Conservation (phyloP, 108 stramenopile species). For the Discostella stelligeroides region DNA sequence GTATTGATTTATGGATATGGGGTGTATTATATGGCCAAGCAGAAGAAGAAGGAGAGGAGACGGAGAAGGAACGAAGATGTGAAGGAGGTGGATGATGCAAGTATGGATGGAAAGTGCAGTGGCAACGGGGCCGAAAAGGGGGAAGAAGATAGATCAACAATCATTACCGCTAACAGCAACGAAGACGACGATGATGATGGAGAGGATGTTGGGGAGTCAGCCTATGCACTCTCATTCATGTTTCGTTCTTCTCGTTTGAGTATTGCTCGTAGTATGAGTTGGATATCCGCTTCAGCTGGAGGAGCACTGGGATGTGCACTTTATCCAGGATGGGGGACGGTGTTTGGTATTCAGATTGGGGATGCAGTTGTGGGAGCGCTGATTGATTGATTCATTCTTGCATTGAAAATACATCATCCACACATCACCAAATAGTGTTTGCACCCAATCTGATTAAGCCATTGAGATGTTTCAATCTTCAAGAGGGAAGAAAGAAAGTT, state of each 20-base stretch:
- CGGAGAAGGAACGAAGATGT: not conserved
- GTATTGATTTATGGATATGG: constrained; percentile 51
- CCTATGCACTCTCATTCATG: constrained; percentile 39
- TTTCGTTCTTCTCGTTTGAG: constrained; percentile 34
- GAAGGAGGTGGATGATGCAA: not conserved
- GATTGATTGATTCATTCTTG: constrained; percentile 34
- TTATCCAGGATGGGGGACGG: constrained; percentile 50
- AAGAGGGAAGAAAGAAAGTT: too few relatives aligned
- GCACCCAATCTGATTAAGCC: too few relatives aligned
- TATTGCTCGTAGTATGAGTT: constrained; percentile 33
- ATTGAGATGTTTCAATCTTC: too few relatives aligned
- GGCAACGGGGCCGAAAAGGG: not conserved
- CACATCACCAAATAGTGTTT: too few relatives aligned
- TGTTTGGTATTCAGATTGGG: constrained; percentile 45
- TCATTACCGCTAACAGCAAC: too few relatives aligned
- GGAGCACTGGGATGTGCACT: constrained; percentile 41
- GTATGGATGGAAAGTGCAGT: not conserved
- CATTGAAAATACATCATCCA: too few relatives aligned
- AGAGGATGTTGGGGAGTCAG: constrained; percentile 31
- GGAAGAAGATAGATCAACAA: not conserved
- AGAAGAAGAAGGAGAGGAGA: constrained; percentile 29
- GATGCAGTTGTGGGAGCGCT: constrained; percentile 40
- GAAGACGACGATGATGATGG: constrained; percentile 15
- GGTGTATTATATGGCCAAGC: constrained; percentile 40
- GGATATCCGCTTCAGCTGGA: constrained; percentile 44